Evolutionary conservation across 192 early-diverging fungal genomes (phyloP).

Genomic region (Backusella tarrabulga): DNA sequence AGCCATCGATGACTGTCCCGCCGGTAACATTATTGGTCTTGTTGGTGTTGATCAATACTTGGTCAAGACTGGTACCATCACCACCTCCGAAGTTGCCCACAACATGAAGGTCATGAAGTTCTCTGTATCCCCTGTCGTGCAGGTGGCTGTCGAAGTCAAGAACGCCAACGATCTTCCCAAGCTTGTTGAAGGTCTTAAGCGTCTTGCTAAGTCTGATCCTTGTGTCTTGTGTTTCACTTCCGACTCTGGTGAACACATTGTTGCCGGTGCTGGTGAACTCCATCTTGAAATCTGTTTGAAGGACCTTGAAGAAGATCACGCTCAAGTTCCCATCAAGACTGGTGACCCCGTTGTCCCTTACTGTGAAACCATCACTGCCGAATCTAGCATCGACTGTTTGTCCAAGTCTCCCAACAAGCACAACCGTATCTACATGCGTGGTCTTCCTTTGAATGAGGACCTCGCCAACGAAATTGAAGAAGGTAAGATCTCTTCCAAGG

Average conservation of each 20-base stretch:
- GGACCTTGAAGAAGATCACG: conserved; percentile 99
- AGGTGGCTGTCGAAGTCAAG: conserved; percentile 94
- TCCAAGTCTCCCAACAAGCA: too few species aligned
- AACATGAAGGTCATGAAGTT: conserved; percentile 99
- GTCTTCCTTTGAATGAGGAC: too few species aligned
- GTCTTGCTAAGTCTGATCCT: conserved; percentile 98
- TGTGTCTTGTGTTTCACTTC: conserved; percentile 90
- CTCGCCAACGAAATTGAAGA: too few species aligned
- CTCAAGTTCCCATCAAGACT: too few species aligned
- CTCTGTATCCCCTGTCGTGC: conserved; percentile 97
- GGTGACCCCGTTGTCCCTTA: too few species aligned
- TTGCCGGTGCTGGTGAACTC: conserved; percentile 99
- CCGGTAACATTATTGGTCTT: too few species aligned
- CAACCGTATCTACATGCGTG: too few species aligned
- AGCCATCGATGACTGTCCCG: too few species aligned
- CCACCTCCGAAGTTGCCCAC: conserved; percentile 91
- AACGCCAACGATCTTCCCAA: conserved; percentile 98
- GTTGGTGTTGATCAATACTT: conserved; percentile 99
- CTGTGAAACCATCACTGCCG: too few species aligned
- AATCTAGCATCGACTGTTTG: too few species aligned
- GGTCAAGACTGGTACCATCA: conserved; percentile 98
- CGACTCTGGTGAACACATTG: conserved; percentile 97
- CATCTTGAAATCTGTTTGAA: conserved; percentile 99
- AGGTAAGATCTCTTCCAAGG: too few species aligned
- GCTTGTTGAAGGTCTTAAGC: conserved; percentile 99